Base-by-base conservation (phyloP, 2,329 filamentous ascomycete genomes). In the Arthrobotrys sphaeroides region DNA sequence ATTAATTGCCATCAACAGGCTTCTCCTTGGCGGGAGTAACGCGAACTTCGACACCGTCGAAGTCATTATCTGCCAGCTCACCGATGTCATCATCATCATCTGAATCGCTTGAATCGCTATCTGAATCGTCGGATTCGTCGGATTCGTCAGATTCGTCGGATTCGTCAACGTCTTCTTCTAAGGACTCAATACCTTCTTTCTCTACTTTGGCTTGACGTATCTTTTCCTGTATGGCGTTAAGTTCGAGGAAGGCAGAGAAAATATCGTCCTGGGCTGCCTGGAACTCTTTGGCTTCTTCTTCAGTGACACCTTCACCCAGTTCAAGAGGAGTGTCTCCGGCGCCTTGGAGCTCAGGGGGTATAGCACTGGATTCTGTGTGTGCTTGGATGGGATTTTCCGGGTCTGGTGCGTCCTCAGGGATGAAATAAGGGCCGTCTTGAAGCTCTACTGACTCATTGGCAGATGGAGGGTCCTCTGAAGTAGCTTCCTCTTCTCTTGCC, bases 231-330 rank as follows among this genome's bases (percentile, higher is more conserved):
- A 75, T 24, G 13, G 38, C 18, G 18, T 60, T 69, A 1, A 75
- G 42, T 36, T 75, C 72, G 31, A 75, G 36, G 26, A 75, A 75
- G 5, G 72, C 72, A 26, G 72, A 57, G 33, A 77, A 77, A 59
- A 77, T 77, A 3, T 77, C 42, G 38, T 77, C 73, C 24, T 77
- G 73, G 24, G 73, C 65, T 51, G 60, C 36, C 28, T 77, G 73
- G 28, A 77, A 77, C 24, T 77, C 73, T 20, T 69, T 67, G 6
- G 31, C 66, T 26, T 77, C 73, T 40, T 77, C 73, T 40, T 77
- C 67, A 28, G 73, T 72, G 3, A 77, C 24, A 36, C 73, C 73
- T 47, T 77, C 73, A 7, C 55, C 65, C 1, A 72, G 18, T 18
- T 77, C 73, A 9, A 77, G 66, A 9, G 73, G 73, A 9, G 38